Percentiles rank a stretch among this genome's conserved stretches.
Evolutionary conservation across 2,329 filamentous ascomycete species (phyloP).

Genomic region (Sordariomycetes sp.): DNA sequence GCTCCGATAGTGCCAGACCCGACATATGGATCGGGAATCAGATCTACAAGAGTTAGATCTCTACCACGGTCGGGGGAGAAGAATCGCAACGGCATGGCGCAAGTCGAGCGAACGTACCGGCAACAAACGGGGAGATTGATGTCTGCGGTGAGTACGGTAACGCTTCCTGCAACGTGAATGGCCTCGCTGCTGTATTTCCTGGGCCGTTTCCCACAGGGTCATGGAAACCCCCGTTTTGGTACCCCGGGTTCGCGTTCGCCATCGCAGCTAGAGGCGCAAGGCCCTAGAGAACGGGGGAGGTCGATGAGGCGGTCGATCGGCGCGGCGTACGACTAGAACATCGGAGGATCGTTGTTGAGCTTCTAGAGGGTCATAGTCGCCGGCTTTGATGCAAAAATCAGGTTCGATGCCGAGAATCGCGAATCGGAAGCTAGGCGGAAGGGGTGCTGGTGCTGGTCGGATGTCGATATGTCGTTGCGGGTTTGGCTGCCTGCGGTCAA

Average conservation of each 20-base stretch:
- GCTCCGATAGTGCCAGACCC: conserved; percentile 43
- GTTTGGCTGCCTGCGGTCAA: background rate
- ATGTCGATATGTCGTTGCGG: background rate
- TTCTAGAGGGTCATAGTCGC: background rate
- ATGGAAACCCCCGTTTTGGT: background rate
- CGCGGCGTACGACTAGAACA: background rate
- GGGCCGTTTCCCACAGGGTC: background rate
- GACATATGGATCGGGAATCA: conserved; percentile 54
- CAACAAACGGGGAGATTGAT: conserved; percentile 67
- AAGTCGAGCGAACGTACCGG: conserved; percentile 37
- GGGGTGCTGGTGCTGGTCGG: background rate
- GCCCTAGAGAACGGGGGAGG: background rate
- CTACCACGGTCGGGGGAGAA: background rate
- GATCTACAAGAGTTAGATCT: conserved; percentile 30
- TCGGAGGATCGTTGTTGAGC: background rate
- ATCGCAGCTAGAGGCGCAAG: background rate
- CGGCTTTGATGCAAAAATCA: background rate
- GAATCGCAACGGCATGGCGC: background rate
- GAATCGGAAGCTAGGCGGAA: background rate
- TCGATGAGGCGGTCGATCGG: background rate
- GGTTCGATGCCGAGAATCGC: background rate
- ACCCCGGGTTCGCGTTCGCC: conserved; percentile 1
- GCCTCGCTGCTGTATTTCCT: conserved; percentile 15
- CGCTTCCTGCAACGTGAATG: conserved; percentile 62
- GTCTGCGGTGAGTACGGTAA: conserved; percentile 76